These are phyloP conservation scores for Zanthoxylum bungeanum DNA, from an alignment of 345 rosid species.

Conservation along the genomic window DNA sequence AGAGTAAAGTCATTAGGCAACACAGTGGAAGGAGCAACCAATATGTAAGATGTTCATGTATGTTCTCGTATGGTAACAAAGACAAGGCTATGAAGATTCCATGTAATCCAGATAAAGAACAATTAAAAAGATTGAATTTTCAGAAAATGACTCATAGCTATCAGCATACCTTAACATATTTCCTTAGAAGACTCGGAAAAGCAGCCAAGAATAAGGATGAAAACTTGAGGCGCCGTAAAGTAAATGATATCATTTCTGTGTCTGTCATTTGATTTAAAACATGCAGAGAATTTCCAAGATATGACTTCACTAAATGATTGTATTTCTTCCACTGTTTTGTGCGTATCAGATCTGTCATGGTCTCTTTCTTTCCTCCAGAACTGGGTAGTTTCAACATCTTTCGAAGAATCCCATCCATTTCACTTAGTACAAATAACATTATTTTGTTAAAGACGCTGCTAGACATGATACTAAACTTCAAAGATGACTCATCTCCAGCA, in stretches of 20 bases:
- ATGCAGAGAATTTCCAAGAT: constrained; percentile 87
- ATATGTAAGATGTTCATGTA: not conserved
- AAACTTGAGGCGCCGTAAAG: constrained; percentile 70
- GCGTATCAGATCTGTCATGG: constrained; percentile 42
- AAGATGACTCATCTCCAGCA: constrained; percentile 52
- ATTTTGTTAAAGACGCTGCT: constrained; percentile 81
- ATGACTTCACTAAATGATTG: constrained; percentile 84
- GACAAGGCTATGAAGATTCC: not conserved
- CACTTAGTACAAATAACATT: constrained; percentile 74
- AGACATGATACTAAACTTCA: constrained; percentile 65
- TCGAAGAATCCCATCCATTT: constrained; percentile 86
- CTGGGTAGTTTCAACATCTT: constrained; percentile 64
- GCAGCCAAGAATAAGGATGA: constrained; percentile 73
- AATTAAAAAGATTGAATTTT: not conserved
- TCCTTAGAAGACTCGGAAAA: constrained; percentile 81
- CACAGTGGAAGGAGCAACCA: too few species aligned
- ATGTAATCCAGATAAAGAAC: not conserved
- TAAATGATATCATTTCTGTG: constrained; percentile 76
- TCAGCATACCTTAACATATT: constrained; percentile 67
- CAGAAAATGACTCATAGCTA: not conserved
- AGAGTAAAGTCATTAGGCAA: not conserved
- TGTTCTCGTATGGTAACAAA: not conserved
- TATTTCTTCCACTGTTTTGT: constrained; percentile 84
- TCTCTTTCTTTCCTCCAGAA: constrained; percentile 86
- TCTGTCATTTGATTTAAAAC: constrained; percentile 97